phyloP scores from a whole-genome alignment of 2,329 filamentous ascomycete genomes.

The Scytalidium sp. region DNA sequence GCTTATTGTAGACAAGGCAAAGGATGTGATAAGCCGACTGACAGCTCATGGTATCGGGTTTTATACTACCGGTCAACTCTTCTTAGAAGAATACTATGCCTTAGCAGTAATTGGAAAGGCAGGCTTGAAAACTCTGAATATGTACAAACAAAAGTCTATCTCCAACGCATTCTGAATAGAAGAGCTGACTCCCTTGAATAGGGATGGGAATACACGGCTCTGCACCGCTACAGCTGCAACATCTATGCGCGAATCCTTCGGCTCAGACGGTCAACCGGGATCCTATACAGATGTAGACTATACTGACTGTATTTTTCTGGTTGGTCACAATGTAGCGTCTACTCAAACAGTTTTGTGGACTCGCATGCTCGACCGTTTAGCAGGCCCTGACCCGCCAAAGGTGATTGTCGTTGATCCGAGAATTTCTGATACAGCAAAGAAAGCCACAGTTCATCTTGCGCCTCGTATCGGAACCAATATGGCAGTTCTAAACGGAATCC shows the following conservation, averaged over 20 bases:
- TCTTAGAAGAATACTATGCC: constrained; percentile 37
- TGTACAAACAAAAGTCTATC: constrained; percentile 21
- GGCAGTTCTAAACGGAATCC: constrained; percentile 34
- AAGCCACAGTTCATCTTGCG: constrained; percentile 32
- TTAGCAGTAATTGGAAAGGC: constrained; percentile 35
- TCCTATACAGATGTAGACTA: constrained; percentile 34
- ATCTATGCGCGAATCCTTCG: constrained; percentile 36
- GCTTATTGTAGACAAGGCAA: constrained; percentile 29
- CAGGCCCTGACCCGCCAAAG: constrained; percentile 29
- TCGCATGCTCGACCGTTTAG: constrained; percentile 31
- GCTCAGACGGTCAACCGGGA: constrained; percentile 34
- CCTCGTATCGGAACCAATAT: constrained; percentile 34
- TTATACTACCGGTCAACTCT: constrained; percentile 35
- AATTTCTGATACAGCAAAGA: constrained; percentile 29
- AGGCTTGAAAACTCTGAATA: constrained; percentile 34
- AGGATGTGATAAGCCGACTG: constrained; percentile 26
- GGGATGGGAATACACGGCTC: constrained; percentile 37
- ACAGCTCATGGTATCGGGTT: constrained; percentile 36
- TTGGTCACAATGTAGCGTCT: constrained; percentile 33
- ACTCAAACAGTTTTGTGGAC: constrained; percentile 37
- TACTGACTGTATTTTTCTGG: constrained; percentile 34
- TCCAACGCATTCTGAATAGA: background rate
- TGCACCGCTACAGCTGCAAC: constrained; percentile 36
- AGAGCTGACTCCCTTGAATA: constrained; percentile 9
- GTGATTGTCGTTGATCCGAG: constrained; percentile 34